phyloP scores from a whole-genome alignment of 164 flowering plant species.

The Piper longum region DNA sequence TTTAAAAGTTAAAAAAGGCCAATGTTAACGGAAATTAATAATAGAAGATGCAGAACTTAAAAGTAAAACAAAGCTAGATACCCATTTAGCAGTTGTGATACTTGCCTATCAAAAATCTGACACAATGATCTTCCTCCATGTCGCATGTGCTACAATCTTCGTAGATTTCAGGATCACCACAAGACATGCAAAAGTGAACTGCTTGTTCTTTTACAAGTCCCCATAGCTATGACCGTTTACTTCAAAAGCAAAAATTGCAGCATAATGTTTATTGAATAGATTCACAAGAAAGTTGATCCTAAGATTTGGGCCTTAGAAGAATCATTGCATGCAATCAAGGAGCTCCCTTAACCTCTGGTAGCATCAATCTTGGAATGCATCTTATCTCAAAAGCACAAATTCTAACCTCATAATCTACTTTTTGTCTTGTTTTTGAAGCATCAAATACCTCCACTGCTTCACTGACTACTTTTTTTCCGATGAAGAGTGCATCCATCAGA shows the following conservation, averaged over 20 bases:
- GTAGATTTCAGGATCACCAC: conserved; percentile 10
- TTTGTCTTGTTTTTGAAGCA: not conserved
- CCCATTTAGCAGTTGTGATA: conserved; percentile 4
- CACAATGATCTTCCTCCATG: conserved; percentile 10
- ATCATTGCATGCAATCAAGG: not conserved
- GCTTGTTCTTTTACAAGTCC: conserved; percentile 5
- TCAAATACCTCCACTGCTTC: not conserved
- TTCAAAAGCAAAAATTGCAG: not conserved
- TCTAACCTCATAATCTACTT: not conserved
- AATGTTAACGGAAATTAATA: no score
- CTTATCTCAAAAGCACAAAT: no score
- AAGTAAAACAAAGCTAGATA: conserved; percentile 12
- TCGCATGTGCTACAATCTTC: conserved; percentile 20
- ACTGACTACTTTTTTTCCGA: not conserved
- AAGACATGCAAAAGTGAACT: conserved; percentile 16
- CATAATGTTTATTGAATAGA: not conserved
- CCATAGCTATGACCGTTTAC: conserved; percentile 11
- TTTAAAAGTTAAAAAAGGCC: no score
- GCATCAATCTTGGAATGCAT: not conserved
- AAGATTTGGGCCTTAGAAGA: not conserved
- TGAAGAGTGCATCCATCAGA: no score
- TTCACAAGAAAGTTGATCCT: not conserved
- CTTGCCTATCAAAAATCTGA: conserved; percentile 34
- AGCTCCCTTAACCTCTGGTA: not conserved
- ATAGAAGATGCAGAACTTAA: not conserved